Evolutionary conservation across 257 asterid species (phyloP), one percentile per base, ranked within the genome.

Genomic region (Capsicum pubescens): DNA sequence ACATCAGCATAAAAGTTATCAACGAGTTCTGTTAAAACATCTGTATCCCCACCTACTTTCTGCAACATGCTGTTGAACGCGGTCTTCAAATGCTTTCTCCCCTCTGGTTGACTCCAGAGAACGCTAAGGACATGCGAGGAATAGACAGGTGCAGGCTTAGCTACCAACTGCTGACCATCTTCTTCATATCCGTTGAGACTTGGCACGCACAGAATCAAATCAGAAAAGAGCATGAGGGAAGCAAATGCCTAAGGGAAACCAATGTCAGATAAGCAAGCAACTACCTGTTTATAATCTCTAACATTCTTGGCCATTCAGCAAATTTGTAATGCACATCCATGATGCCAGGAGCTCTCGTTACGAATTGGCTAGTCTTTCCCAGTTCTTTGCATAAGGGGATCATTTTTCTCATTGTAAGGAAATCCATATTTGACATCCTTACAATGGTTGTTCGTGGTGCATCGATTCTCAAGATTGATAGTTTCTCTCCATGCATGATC

Each of bases 281-380:
- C 57, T 83, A 90, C 97, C 93, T 89, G 91, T 93, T 93, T 16
- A 93, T 86, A 82, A 93, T 90, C 69, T 82, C 86, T 82, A 86
- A 74, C 95, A 93, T 91, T 89, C 92, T 90, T 78, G 95, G 91
- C 97, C 97, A 93, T 66, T 93, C 95, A 55, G 89, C 71, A 81
- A 85, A 35, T 19, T n/a, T 82, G 89, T 58, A 91, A 66, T 82
- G 81, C 88, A 90, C 91, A 83, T 91, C 95, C 32, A 85, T 0
- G 19, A 56, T 16, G 52, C 46, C 32, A 1, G 6, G 0, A n/a
- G 8, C 0, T 86, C 95, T 89, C 3, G 0, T 0, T 2, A 0
- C 0, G 80, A 13, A 0, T 0, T 0, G 0, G 68, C 19, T 42
- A 76, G 67, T n/a, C 67, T 80, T 42, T 84, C 95, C 97, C 39